Percentiles rank a stretch among this genome's conserved stretches.
phyloP scores from a whole-genome alignment of 2,329 filamentous ascomycete species.

The Epichloe gansuensis region DNA sequence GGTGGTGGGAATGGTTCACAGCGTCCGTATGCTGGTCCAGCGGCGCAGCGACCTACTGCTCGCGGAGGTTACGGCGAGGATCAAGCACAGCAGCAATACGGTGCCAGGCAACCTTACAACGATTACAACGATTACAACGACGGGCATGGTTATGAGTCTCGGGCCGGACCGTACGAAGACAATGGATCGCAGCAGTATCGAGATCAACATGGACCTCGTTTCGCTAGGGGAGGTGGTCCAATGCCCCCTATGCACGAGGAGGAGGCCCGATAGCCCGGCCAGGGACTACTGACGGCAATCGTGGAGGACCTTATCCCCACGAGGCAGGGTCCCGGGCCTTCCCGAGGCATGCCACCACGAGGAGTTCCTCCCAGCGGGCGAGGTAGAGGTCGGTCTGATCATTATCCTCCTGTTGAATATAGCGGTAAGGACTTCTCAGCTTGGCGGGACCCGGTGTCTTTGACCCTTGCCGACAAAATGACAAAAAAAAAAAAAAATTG shows the following conservation, averaged over 20 bases:
- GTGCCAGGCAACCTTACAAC: slow-evolving; percentile 29
- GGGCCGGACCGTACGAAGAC: slow-evolving; percentile 27
- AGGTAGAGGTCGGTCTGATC: slow-evolving; percentile 2
- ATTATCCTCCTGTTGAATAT: slow-evolving; percentile 3
- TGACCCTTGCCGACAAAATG: not conserved
- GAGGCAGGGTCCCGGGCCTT: slow-evolving; percentile 19
- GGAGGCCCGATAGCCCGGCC: slow-evolving; percentile 33
- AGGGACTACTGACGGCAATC: slow-evolving; percentile 25
- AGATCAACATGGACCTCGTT: slow-evolving; percentile 26
- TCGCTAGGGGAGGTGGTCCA: slow-evolving; percentile 28
- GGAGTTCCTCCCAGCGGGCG: not conserved
- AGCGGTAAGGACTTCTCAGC: slow-evolving; percentile 3
- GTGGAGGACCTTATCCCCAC: slow-evolving; percentile 25
- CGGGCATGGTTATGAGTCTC: slow-evolving; percentile 33
- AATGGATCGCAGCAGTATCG: slow-evolving; percentile 24
- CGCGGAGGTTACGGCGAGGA: slow-evolving; percentile 19
- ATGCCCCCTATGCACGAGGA: slow-evolving; percentile 33
- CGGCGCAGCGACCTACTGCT: slow-evolving; percentile 27
- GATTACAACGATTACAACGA: slow-evolving; percentile 35
- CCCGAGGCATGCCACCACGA: slow-evolving; percentile 12
- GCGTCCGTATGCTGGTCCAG: slow-evolving; percentile 36
- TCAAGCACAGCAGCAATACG: slow-evolving; percentile 22
- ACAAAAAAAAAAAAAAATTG: not conserved
- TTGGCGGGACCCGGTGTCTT: not conserved
- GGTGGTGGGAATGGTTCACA: slow-evolving; percentile 23